Percentiles rank a stretch among this genome's conserved stretches.
Conservation (phyloP, 106 monocot genomes). For the Phalaenopsis aphrodite region DNA sequence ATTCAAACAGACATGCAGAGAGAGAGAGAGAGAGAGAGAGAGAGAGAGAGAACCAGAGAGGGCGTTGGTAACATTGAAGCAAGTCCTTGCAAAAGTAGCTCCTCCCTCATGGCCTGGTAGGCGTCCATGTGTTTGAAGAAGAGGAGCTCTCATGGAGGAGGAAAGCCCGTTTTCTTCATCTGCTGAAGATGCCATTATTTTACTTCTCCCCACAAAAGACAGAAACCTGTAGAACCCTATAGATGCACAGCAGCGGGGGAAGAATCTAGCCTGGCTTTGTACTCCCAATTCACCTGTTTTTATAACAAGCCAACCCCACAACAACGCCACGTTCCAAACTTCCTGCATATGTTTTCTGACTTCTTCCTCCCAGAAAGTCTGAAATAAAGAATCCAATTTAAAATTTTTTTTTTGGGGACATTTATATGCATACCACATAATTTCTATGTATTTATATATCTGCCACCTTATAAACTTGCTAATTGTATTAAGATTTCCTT, state of each 20-base stretch:
- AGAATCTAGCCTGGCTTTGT: no score
- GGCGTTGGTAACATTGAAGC: slow-evolving; percentile 23
- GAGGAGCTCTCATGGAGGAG: slow-evolving; percentile 1
- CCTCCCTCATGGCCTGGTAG: not conserved
- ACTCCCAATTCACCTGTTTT: not conserved
- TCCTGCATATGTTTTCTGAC: no score
- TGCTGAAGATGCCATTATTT: not conserved
- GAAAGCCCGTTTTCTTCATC: slow-evolving; percentile 7
- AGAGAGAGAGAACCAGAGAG: slow-evolving; percentile 14
- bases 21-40: not conserved
- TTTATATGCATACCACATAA: no score
- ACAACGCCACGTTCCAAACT: no score
- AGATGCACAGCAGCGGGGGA: no score
- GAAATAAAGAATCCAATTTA: no score
- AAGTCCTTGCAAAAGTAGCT: slow-evolving; percentile 25
- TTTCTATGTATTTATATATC: no score
- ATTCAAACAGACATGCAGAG: not conserved
- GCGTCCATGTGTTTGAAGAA: not conserved
- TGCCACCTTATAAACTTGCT: no score
- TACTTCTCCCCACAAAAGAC: not conserved
- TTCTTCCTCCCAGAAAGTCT: no score
- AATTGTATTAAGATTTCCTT: no score
- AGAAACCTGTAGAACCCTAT: not conserved
- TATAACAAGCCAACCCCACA: no score
- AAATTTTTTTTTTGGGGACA: no score